Evolutionary conservation across 176 grass and related monocot genomes (phyloP).

Genomic region (Otatea glauca): DNA sequence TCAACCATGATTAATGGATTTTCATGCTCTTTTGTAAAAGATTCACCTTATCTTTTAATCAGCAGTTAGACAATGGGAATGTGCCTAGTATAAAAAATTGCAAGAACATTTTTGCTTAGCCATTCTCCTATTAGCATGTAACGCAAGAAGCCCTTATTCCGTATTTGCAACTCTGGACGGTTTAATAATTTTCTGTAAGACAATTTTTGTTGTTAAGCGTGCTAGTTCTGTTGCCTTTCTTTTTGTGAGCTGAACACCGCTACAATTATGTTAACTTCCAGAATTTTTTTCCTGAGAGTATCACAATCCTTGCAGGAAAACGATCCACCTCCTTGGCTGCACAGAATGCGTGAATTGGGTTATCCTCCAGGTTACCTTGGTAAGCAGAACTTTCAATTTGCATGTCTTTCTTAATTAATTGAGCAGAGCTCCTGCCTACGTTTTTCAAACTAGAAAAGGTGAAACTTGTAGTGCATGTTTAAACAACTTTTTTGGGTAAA

Average conservation of each 20-base stretch:
- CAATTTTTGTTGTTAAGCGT: not conserved
- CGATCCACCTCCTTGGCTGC: conserved; percentile 92
- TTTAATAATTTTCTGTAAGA: not conserved
- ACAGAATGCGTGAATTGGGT: conserved; percentile 91
- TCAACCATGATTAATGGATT: conserved; percentile 8
- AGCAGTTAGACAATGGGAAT: not conserved
- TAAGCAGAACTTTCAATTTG: conserved; percentile 49
- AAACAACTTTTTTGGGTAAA: not conserved
- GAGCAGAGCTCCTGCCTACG: not conserved
- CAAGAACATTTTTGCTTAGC: conserved; percentile 10
- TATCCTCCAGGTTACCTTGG: conserved; percentile 98
- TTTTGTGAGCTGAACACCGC: not conserved
- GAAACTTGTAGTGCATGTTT: not conserved
- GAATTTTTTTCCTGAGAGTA: conserved; percentile 24
- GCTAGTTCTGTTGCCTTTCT: not conserved
- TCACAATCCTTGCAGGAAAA: conserved; percentile 63
- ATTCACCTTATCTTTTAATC: not conserved
- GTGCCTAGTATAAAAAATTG: not conserved
- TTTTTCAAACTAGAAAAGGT: not conserved
- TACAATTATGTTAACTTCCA: not conserved
- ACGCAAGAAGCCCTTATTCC: not conserved
- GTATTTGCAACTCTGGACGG: not conserved
- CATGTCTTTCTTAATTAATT: not conserved
- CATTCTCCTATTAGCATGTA: conserved; percentile 38
- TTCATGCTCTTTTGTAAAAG: conserved; percentile 10